Evolutionary conservation across 352 stramenopile species (phyloP), one percentile per base, ranked within the genome.

Genomic region (Hyaloperonospora arabidopsidis): DNA sequence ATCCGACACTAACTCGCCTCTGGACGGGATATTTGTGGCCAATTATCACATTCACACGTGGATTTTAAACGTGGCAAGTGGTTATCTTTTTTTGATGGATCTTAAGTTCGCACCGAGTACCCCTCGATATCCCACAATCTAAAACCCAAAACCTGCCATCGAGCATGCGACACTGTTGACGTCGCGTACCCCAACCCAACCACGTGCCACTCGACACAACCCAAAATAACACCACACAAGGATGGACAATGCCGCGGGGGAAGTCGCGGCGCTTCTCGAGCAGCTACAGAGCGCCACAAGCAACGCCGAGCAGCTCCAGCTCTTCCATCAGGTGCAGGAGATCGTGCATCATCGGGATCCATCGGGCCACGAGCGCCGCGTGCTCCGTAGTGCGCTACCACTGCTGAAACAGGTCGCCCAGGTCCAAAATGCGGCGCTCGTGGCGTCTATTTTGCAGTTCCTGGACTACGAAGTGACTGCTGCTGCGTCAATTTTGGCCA

Each of bases 271-370:
- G 66, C 72, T 85, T 51, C 65, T 87, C 52, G 50, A 79, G 65
- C 59, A 74, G 54, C 54, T 84, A 21, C 76, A 76, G 36, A 64
- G 59, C 12, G 59, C 54, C 14, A n/a, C 32, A 7, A 57, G 53
- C 52, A 82, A 85, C 40, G 69, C 70, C 1, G 72, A 79, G 23
- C 77, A 90, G 61, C 49, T 75, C 0, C 66, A 76, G 44, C 55
- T 84, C n/a, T 79, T 91, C 54, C 69, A 67, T 19, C 74, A 68
- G 35, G 68, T 79, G 56, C 68, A 86, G 57, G 81, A 91, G 63
- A 67, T 86, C 48, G 58, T 74, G 14, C 57, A 82, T 32, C 65
- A 89, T 44, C 71, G 81, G 34, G 76, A 84, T 44, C 64, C 75
- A 49, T 76, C 76, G 39, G 67, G 65, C 17, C 49, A 44, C 5